Conservation (phyloP, 1,284 basidiomycete genomes). For the Bjerkandera adusta region DNA sequence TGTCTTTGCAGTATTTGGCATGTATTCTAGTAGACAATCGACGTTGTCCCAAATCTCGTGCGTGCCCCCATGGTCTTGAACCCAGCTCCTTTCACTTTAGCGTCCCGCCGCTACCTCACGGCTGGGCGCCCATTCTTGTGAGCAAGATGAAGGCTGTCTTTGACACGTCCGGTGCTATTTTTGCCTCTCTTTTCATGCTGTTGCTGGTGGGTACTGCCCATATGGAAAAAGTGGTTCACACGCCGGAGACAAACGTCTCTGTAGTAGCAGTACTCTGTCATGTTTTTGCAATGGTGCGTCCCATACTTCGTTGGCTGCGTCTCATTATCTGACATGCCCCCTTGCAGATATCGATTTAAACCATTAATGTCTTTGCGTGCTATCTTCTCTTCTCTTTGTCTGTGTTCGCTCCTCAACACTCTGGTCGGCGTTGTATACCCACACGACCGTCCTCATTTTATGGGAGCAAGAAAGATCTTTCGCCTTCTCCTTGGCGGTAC, state of each 20-base stretch:
- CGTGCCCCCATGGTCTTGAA: constrained; percentile 9
- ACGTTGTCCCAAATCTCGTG: constrained; percentile 19
- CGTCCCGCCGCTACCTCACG: constrained; percentile 61
- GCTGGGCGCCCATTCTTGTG: constrained; percentile 78
- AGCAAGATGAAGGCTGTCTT: constrained; percentile 56
- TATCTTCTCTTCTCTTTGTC: too few species aligned
- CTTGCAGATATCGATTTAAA: too few species aligned
- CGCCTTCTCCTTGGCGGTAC: constrained; percentile 22
- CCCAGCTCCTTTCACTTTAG: constrained; percentile 71
- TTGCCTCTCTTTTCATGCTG: constrained; percentile 41
- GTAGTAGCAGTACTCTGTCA: constrained; percentile 1
- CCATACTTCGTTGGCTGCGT: too few species aligned
- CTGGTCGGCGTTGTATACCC: constrained; percentile 68
- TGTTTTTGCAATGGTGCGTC: constrained; percentile 5
- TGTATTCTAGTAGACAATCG: constrained; percentile 35
- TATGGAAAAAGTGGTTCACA: constrained; percentile 52
- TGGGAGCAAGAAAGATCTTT: constrained; percentile 61
- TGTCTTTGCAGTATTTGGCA: constrained; percentile 21
- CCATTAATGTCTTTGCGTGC: too few species aligned
- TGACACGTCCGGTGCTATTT: constrained; percentile 37
- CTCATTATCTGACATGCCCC: too few species aligned
- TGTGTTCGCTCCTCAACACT: constrained; percentile 74
- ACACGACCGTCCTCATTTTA: constrained; percentile 90
- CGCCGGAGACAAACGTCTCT: constrained; percentile 47
- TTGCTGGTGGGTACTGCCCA: constrained; percentile 23